Base-by-base conservation (phyloP, 495 filamentous ascomycete genomes). In the Penicillium daleae region DNA sequence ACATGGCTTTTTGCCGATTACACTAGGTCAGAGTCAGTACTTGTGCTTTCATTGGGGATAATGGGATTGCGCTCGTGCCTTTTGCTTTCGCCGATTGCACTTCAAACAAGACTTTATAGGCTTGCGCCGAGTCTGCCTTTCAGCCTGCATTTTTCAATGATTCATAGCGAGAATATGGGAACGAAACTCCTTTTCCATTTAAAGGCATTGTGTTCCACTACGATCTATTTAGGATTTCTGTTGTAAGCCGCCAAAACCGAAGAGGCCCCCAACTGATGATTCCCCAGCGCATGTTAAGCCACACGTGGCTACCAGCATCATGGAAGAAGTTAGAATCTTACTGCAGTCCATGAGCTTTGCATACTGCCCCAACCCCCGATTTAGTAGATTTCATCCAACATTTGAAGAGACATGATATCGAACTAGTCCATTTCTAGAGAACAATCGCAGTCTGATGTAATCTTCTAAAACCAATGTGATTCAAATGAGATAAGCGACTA, bases 81-180 rank as follows among this genome's bases (percentile, higher is more conserved):
- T 65, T 52, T 68, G 62, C 59, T 68, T 68, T 44, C 66, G 55
- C 44, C 66, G 66, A 61, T 68, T 68, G 29, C 66, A 68, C 33
- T 68, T 62, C 42, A 68, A 35, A 29, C 66, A 68, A 3, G 66
- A 65, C 55, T 69, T 69, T 10, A 69, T 69, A 2, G 63, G 63
- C 49, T 66, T 65, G 21, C 57, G 60, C 9, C 66, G 63, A 3
- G 57, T 58, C 31, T 35, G 60, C 44, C 56, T 69, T 29, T 63
- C 66, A 4, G 59, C 13, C 15, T 59, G 57, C 59, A 61, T 61
- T 27, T 39, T 12, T n/a, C 29, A 39, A 52, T 15, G 24, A 62
- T 60, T 21, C 32, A 49, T 19, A 31, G 21, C 9, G n/a, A n/a
- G n/a, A 4, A n/a, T 22, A 17, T 17, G 12, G 7, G 15, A 44